A percentile compares a stretch with the other conserved stretches of the same genome.
Evolutionary conservation across 805 yeast genomes (phyloP).

Genomic region (Priceomyces carsonii): DNA sequence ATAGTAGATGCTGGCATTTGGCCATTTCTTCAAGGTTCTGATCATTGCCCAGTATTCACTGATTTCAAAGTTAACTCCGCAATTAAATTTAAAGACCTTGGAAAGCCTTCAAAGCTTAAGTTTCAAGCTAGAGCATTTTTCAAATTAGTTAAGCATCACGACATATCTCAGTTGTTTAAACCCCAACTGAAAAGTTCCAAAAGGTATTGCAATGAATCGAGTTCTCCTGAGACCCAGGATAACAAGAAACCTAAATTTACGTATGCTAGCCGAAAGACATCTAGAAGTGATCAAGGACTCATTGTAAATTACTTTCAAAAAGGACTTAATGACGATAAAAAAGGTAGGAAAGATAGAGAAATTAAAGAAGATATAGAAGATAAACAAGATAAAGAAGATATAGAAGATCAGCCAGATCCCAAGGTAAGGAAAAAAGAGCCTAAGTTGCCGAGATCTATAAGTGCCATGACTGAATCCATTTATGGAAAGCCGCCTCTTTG

Average conservation of each 20-base stretch:
- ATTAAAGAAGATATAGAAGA: too few species aligned
- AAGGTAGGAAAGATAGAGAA: too few species aligned
- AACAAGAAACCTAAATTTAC: slow-evolving; percentile 11
- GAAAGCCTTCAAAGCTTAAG: slow-evolving; percentile 23
- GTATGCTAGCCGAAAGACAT: slow-evolving; percentile 21
- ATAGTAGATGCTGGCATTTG: slow-evolving; percentile 55
- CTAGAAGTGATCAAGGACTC: slow-evolving; percentile 17
- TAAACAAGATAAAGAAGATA: too few species aligned
- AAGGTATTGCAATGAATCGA: too few species aligned
- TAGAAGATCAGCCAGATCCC: too few species aligned
- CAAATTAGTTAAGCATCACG: slow-evolving; percentile 33
- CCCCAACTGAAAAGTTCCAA: slow-evolving; percentile 3
- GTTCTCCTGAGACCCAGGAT: too few species aligned
- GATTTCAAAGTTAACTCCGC: slow-evolving; percentile 48
- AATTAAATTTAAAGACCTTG: neutral
- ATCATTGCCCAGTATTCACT: slow-evolving; percentile 88
- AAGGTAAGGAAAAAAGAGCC: too few species aligned
- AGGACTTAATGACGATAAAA: too few species aligned
- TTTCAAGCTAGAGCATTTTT: slow-evolving; percentile 58
- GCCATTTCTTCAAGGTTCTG: slow-evolving; percentile 79
- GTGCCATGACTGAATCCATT: slow-evolving; percentile 11
- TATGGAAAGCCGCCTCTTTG: slow-evolving; percentile 30
- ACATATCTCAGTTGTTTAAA: slow-evolving; percentile 33
- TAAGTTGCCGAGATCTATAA: too few species aligned
- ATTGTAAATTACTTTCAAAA: slow-evolving; percentile 25